phyloP scores from a whole-genome alignment of 2,329 filamentous ascomycete species.

The Colletotrichum truncatum region DNA sequence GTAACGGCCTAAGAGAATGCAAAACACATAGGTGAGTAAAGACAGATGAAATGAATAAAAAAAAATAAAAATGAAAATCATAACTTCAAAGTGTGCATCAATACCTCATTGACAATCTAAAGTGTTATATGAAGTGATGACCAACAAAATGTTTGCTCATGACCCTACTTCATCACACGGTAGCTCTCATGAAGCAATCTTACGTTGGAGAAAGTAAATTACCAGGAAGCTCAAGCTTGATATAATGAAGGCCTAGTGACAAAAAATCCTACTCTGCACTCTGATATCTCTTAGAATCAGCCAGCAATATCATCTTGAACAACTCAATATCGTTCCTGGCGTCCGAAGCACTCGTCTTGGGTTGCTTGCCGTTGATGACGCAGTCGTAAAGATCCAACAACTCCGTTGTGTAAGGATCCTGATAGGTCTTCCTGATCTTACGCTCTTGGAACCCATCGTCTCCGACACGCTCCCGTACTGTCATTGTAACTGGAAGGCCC shows the following conservation, averaged over 20 bases:
- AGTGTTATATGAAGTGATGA: no score
- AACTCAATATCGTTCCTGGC: conserved; percentile 41
- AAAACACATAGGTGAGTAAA: no score
- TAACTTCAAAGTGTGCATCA: no score
- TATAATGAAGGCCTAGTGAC: neutral
- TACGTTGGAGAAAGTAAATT: no score
- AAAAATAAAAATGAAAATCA: no score
- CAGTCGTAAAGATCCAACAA: conserved; percentile 44
- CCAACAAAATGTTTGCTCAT: no score
- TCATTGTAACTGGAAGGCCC: conserved; percentile 59
- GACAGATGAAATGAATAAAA: no score
- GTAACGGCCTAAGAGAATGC: no score
- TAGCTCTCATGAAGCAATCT: no score
- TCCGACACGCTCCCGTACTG: conserved; percentile 50
- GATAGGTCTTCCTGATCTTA: conserved; percentile 52
- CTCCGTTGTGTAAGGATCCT: conserved; percentile 50
- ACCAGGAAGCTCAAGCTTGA: neutral
- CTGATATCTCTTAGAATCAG: conserved; percentile 8
- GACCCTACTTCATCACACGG: no score
- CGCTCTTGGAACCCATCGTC: conserved; percentile 49
- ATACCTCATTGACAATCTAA: no score
- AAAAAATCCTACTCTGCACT: neutral
- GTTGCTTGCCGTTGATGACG: conserved; percentile 31
- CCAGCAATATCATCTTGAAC: conserved; percentile 38
- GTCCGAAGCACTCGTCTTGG: conserved; percentile 41